Conservation (phyloP, 2,329 filamentous ascomycete genomes). For the Fusarium decemcellulare region DNA sequence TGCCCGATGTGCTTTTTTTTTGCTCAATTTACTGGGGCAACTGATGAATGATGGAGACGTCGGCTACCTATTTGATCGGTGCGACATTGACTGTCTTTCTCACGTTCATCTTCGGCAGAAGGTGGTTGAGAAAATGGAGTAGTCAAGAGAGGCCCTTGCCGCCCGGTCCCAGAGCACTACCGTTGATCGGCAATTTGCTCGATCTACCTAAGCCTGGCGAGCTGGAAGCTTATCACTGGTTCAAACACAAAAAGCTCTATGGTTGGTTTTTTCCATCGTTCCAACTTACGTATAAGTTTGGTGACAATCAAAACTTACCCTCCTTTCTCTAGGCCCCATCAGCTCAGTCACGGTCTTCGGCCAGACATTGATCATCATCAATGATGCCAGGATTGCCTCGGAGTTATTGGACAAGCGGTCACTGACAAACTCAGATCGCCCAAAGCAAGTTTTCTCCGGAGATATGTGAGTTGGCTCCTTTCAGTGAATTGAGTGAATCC, state of each 20-base stretch:
- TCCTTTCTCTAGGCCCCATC: conserved; percentile 58
- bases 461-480: conserved; percentile 21
- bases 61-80: too few species aligned
- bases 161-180: conserved; percentile 33
- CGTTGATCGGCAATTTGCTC: conserved; percentile 29
- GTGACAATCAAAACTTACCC: too few species aligned
- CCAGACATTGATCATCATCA: conserved; percentile 57
- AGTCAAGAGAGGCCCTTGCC: conserved; percentile 11
- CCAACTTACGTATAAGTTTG: not conserved
- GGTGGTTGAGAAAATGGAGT: too few species aligned
- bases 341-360: conserved; percentile 56
- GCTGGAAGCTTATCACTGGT: conserved; percentile 35
- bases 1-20: too few species aligned
- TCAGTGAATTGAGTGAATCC: not conserved
- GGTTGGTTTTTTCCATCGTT: not conserved
- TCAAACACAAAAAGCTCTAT: conserved; percentile 34
- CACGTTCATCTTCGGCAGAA: too few species aligned
- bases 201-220: conserved; percentile 23
- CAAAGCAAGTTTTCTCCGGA: conserved; percentile 24
- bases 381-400: conserved; percentile 52
- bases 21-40: too few species aligned
- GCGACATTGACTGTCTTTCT: too few species aligned
- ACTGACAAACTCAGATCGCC: conserved; percentile 23
- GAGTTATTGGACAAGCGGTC: conserved; percentile 53
- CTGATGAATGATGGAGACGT: too few species aligned